Evolutionary conservation across 2,329 filamentous ascomycete species (phyloP).

Genomic region (Didymella glomerata): DNA sequence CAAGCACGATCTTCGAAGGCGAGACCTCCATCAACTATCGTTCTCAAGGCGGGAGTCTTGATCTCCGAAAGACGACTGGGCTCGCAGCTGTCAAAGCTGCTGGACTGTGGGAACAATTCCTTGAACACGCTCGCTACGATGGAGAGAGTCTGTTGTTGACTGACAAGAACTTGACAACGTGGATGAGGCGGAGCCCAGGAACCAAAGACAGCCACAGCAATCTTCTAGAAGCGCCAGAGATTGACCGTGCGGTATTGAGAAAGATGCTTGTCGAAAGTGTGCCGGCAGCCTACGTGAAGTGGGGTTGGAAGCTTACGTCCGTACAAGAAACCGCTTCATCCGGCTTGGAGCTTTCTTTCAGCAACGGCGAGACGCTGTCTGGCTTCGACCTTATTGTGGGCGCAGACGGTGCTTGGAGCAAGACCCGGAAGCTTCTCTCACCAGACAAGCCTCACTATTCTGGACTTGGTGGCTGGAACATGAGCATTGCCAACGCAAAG

Average conservation of each 20-base stretch:
- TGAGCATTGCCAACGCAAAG: constrained; percentile 41
- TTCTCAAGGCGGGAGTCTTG: constrained; percentile 59
- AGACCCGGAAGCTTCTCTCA: constrained; percentile 46
- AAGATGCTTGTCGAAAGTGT: constrained; percentile 35
- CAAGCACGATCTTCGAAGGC: constrained; percentile 60
- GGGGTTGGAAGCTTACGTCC: constrained; percentile 33
- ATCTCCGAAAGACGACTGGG: constrained; percentile 62
- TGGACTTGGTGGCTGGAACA: constrained; percentile 47
- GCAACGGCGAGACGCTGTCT: constrained; percentile 33
- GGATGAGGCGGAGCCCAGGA: constrained; percentile 27
- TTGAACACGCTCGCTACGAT: constrained; percentile 52
- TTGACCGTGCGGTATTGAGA: constrained; percentile 36
- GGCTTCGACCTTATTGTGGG: constrained; percentile 56
- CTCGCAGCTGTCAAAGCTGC: constrained; percentile 61
- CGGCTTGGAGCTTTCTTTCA: constrained; percentile 38
- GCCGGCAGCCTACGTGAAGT: constrained; percentile 33
- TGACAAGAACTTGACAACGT: constrained; percentile 48
- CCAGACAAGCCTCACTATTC: constrained; percentile 47
- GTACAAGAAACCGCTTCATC: constrained; percentile 23
- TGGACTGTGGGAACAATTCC: constrained; percentile 60
- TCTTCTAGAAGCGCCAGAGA: constrained; percentile 36
- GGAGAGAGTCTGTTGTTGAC: constrained; percentile 54
- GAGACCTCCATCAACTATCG: constrained; percentile 38
- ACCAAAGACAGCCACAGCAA: constrained; percentile 22
- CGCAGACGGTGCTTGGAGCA: constrained; percentile 56